Evolutionary conservation across 495 filamentous ascomycete species (phyloP).

Genomic region (Cercophora newfieldiana): DNA sequence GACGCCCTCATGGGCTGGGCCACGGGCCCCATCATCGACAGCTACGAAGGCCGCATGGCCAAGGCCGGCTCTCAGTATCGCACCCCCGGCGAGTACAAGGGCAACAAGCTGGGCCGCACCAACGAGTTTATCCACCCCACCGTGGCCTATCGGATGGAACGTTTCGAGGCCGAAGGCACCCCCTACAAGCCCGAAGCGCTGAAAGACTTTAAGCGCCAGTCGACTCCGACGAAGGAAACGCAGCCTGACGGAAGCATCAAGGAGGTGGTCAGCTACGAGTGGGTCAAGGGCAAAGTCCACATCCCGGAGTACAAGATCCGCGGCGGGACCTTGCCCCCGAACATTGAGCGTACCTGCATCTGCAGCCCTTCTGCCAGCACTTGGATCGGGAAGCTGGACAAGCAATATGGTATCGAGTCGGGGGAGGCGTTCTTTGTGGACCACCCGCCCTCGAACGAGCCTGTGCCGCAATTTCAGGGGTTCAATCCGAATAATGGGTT

Average conservation of each 20-base stretch:
- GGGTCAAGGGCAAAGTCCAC: conserved; percentile 16
- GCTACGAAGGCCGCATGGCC: conserved; percentile 3
- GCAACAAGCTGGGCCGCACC: conserved; percentile 8
- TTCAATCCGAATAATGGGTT: no score
- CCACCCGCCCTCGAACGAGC: no score
- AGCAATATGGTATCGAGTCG: conserved; percentile 11
- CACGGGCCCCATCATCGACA: conserved; percentile 19
- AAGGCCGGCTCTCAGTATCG: conserved; percentile 14
- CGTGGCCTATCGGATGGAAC: conserved; percentile 11
- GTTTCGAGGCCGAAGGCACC: not conserved
- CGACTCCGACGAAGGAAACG: not conserved
- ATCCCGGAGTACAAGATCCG: conserved; percentile 22
- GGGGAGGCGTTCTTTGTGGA: no score
- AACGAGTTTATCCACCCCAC: conserved; percentile 17
- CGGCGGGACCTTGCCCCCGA: not conserved
- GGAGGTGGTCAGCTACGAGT: conserved; percentile 10
- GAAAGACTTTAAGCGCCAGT: conserved; percentile 6
- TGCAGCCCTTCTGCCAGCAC: not conserved
- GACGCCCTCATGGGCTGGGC: conserved; percentile 17
- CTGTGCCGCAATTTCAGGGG: no score
- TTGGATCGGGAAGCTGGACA: conserved; percentile 12
- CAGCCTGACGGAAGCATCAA: not conserved
- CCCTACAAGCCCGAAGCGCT: conserved; percentile 14
- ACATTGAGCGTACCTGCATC: conserved; percentile 9
- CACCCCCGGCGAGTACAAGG: conserved; percentile 19